These are phyloP conservation scores for Nakaseomyces glabratus DNA, from an alignment of 1,139 yeast genomes.

Conservation along the genomic window DNA sequence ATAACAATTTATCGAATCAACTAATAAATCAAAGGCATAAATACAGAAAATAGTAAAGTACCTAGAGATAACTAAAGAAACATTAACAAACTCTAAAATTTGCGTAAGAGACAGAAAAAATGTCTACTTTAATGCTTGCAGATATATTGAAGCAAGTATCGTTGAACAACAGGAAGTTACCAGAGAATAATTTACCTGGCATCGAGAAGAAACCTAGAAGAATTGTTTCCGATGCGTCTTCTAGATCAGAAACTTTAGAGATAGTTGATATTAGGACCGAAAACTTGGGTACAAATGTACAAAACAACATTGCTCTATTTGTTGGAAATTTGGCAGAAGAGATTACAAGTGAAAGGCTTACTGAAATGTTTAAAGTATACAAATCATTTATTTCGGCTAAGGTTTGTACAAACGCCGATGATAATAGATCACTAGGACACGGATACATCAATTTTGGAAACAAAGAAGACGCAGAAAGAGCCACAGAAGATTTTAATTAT, in stretches of 20 bases:
- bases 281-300: neutral
- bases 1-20: neutral
- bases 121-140: neutral
- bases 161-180: neutral
- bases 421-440: slow-evolving; percentile 40
- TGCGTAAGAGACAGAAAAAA: neutral
- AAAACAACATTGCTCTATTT: slow-evolving; percentile 32
- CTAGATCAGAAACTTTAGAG: neutral
- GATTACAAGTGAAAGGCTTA: slow-evolving; percentile 36
- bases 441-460: slow-evolving; percentile 43
- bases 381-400: slow-evolving; percentile 40
- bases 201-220: neutral
- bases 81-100: no score
- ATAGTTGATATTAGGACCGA: slow-evolving; percentile 2
- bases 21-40: neutral
- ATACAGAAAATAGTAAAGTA: no score
- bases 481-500: slow-evolving; percentile 40
- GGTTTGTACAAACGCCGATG: slow-evolving; percentile 36
- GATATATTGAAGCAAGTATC: slow-evolving; percentile 1
- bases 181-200: neutral
- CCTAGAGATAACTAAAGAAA: no score
- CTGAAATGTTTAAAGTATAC: slow-evolving; percentile 32
- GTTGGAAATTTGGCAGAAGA: slow-evolving; percentile 41
- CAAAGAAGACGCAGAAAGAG: slow-evolving; percentile 34
- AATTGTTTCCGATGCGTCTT: slow-evolving; percentile 1